Evolutionary conservation across 2,329 filamentous ascomycete genomes (phyloP), one percentile per base, ranked within the genome.

Genomic region (Chaetomiaceae sp.): DNA sequence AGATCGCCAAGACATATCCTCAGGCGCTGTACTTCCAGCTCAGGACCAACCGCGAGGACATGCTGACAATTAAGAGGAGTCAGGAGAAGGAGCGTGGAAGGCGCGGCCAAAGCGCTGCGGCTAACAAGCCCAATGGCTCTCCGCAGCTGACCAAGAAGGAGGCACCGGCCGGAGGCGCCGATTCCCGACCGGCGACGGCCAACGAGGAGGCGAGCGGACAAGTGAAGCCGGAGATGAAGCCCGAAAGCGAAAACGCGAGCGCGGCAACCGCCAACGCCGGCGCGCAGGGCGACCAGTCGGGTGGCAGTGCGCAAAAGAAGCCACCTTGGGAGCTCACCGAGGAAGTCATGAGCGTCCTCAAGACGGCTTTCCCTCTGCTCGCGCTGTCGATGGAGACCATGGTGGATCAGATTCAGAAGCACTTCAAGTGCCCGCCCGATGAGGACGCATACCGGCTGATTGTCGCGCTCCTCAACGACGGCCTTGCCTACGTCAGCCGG

Each of bases 301-400:
- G 53, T 14, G 60, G 58, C 15, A 59, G 64, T 8, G 59, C 59
- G 20, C 72, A 75, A 54, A 79, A 82, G 69, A 90, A 88, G 69
- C 88, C 86, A 54, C 89, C 94, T 1, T 97, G 93, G 93, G 93
- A 98, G 62, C 84, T 94, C 58, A 91, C 89, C 0, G 93, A 98
- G 57, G 90, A 97, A 63, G 88, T 98, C 50, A 89, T 95, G 76
- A 86, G 89, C 27, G 86, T 89, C 24, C 81, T 98, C 44, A 97
- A 98, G 74, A 97, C 93, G 6, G 90, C 91, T 0, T 98, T 97
- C 73, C 93, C 93, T 19, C 76, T 99, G 15, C 78, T 99, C 57
- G 93, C 94, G 9, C 72, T 97, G 35, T 96, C 91, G 0, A 97
- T 99, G 93, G 93, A 99, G 70, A 95, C 91, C 0, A 98, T 97